Evolutionary conservation across 1,284 basidiomycete genomes (phyloP), one percentile per base, ranked within the genome.

Genomic region (Boletus hoseneyae): DNA sequence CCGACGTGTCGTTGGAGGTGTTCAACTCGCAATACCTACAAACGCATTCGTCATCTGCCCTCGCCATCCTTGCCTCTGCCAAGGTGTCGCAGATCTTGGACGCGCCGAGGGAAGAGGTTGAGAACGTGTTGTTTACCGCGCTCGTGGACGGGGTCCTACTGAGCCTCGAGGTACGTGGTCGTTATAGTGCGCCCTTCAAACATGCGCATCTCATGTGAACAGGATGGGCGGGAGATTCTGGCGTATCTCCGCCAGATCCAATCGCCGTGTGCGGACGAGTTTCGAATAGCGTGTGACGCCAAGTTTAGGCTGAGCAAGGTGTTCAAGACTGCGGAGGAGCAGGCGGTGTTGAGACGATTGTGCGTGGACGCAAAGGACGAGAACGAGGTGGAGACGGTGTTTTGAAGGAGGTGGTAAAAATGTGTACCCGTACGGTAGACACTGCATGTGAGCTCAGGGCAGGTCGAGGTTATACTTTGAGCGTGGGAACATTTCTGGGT

Each of bases 1-100:
- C 69, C 0, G 78, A 79, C 29, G 56, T 85, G 1, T 76, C 84
- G 0, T 61, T 83, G 9, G 83, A 87, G 36, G 77, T 75, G 0
- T 86, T 79, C 69, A 93, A 90, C 61, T 80, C 85, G 9, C 82
- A 87, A 53, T 91, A 85, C 57, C 73, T 90, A 12, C 90, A 93
- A 66, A 73, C 65, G 19, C 75, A 84, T 49, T 72, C 80, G 1
- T 61, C 68, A 2, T 75, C 75, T 25, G 72, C 79, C 0, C 57
- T 61, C 3, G 80, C 81, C 1, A 71, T 87, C 35, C 69, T 94
- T 13, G 83, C 79, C 1, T 74, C 75, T 34, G 87, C 88, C 3
- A 74, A 77, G 61, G 83, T 73, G 2, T 69, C 76, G 32, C 67
- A 64, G 3, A 57, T 66, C 7, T 65, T 89, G 27, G 72, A 73